phyloP scores from a whole-genome alignment of 305 asterid genomes.

The Petunia hybrid region DNA sequence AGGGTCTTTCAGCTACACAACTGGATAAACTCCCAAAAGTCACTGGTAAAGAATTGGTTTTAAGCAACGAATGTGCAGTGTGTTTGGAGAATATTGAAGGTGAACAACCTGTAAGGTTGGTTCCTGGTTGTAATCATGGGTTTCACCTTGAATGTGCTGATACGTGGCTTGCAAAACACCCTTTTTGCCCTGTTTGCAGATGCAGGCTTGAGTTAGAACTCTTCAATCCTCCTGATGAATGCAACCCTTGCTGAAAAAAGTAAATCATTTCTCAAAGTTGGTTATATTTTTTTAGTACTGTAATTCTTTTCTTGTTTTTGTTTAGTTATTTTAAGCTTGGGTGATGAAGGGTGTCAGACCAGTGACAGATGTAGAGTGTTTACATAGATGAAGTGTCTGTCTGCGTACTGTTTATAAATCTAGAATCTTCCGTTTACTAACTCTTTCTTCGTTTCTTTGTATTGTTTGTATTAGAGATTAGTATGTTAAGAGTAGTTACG shows the following conservation, averaged over 20 bases:
- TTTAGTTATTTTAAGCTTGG: neutral
- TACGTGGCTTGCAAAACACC: conserved; percentile 61
- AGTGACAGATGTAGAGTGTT: too few species aligned
- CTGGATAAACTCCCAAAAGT: conserved; percentile 63
- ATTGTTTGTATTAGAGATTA: too few species aligned
- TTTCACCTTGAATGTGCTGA: conserved; percentile 69
- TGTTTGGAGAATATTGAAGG: conserved; percentile 66
- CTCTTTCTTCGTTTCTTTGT: too few species aligned
- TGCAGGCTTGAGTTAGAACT: conserved; percentile 50
- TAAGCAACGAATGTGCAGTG: conserved; percentile 62
- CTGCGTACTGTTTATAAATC: too few species aligned
- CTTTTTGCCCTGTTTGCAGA: conserved; percentile 68
- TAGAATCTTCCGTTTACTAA: too few species aligned
- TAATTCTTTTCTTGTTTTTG: too few species aligned
- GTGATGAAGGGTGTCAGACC: neutral
- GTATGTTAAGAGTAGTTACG: too few species aligned
- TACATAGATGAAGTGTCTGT: too few species aligned
- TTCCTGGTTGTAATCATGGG: conserved; percentile 77
- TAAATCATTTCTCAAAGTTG: too few species aligned
- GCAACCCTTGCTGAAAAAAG: conserved; percentile 45
- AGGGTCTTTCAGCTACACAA: conserved; percentile 63
- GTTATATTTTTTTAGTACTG: neutral
- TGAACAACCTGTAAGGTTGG: conserved; percentile 58
- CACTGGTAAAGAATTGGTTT: conserved; percentile 61
- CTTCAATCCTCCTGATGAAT: conserved; percentile 38